These are phyloP conservation scores for Lachnellula willkommii DNA, from an alignment of 2,329 filamentous ascomycete genomes.

Conservation along the genomic window DNA sequence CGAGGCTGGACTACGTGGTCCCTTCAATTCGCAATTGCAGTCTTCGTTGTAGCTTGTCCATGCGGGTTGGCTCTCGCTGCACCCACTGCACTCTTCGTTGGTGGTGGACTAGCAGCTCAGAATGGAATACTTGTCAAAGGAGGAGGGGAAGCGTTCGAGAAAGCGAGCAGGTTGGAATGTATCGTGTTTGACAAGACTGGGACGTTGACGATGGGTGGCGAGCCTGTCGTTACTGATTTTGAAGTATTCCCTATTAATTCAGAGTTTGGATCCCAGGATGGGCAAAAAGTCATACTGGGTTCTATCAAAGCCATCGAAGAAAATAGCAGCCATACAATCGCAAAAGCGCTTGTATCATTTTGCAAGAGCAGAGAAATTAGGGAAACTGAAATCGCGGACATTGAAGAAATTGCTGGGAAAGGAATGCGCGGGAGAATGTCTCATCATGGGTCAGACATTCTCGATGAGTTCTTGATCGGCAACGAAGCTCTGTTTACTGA, in stretches of 20 bases:
- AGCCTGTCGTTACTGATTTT: conserved; percentile 55
- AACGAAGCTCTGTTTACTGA: conserved; percentile 66
- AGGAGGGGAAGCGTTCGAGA: conserved; percentile 55
- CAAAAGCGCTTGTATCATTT: conserved; percentile 62
- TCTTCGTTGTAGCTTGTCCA: conserved; percentile 57
- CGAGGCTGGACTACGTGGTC: conserved; percentile 70
- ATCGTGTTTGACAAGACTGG: conserved; percentile 59
- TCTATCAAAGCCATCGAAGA: conserved; percentile 60
- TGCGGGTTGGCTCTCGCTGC: conserved; percentile 55
- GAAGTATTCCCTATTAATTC: conserved; percentile 21
- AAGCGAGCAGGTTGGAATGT: conserved; percentile 49
- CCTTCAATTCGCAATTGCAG: conserved; percentile 66
- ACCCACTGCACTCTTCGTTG: conserved; percentile 54
- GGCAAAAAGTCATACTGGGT: conserved; percentile 39
- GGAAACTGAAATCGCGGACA: conserved; percentile 33
- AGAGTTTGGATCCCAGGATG: conserved; percentile 1
- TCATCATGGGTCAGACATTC: too few species aligned
- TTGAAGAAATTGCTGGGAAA: conserved; percentile 66
- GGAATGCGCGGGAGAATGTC: conserved; percentile 54
- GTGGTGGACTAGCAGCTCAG: conserved; percentile 51
- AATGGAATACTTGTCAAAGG: conserved; percentile 54
- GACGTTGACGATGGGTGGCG: conserved; percentile 55
- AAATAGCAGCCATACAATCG: conserved; percentile 70
- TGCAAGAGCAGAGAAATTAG: conserved; percentile 40
- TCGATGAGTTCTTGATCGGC: conserved; percentile 54